Evolutionary conservation across 495 filamentous ascomycete species (phyloP).

Genomic region (Xylaria intraflava): DNA sequence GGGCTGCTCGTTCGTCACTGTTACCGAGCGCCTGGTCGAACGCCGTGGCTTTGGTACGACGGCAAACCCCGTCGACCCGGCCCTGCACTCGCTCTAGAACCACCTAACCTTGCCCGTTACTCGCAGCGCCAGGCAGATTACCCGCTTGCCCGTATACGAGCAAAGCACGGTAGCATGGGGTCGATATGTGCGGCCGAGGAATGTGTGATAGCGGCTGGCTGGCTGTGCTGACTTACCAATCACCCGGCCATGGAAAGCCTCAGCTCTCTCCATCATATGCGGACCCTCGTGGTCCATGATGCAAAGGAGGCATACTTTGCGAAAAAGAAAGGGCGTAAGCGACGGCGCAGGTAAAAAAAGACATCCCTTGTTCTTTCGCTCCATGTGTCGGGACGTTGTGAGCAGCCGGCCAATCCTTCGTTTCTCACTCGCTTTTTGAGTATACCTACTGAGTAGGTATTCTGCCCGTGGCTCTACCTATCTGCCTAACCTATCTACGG

Average conservation of each 20-base stretch:
- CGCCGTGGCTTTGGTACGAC: constrained; percentile 7
- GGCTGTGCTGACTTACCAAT: neutral
- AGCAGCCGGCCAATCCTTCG: neutral
- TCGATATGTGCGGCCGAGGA: constrained; percentile 1
- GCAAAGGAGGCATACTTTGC: constrained; percentile 7
- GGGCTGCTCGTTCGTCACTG: neutral
- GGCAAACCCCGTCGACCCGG: neutral
- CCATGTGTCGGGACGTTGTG: neutral
- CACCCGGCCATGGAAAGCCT: neutral
- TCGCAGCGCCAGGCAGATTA: neutral
- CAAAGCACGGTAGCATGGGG: neutral
- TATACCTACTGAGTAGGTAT: no score
- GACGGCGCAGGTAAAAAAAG: neutral
- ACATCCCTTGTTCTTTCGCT: neutral
- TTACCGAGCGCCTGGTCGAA: constrained; percentile 5
- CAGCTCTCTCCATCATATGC: neutral
- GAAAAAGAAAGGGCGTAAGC: neutral
- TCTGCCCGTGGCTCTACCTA: no score
- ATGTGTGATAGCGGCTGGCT: constrained; percentile 11
- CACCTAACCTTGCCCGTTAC: neutral
- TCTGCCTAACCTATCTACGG: no score
- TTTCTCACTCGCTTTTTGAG: no score
- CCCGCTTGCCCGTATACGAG: neutral
- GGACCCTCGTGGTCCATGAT: neutral
- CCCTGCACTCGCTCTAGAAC: neutral